Base-by-base conservation (phyloP, 192 early-diverging fungal genomes). In the Phlyctochytrium bullatum region DNA sequence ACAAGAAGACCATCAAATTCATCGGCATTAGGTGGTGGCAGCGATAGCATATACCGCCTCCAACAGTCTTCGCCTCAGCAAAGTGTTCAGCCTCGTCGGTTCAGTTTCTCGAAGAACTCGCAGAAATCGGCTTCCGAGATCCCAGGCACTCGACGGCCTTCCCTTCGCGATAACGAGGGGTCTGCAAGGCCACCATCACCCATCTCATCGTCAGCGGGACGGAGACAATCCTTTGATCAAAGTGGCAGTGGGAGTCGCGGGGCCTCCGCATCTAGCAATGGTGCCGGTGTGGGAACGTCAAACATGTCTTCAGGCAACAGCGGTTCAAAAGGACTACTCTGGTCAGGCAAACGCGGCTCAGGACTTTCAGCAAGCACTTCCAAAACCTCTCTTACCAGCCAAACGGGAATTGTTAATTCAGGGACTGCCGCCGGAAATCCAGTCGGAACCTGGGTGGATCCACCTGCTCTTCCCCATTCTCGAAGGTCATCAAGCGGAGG, bases 341-440 rank as follows among this genome's bases (percentile, higher is more conserved):
- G 40, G 40, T 6, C 10, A 47, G 40, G 40, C 6, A 20, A 20
- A 47, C 10, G 40, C 40, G 40, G 40, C 6, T 6, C 10, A 6
- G 40, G 40, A 47, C 40, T 47, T 47, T 47, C 40, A 20, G 20
- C 40, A 14, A 14, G 10, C 6, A 47, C 40, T 20, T 47, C 40
- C 40, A 47, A 47, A 47, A 47, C 40, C 40, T 47, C 40, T 47
- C 40, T 47, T 47, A 14, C 40, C 40, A 47, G 40, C 40, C 10
- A 6, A 6, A 47, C 40, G 6, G 40, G 10, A 14, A 6, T 47
- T 47, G 40, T 6, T 20, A 20, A 20, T 47, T 20, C 40, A 47
- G 40, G 40, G 20, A n/a, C n/a, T n/a, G n/a, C n/a, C n/a, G n/a
- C n/a, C n/a, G n/a, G n/a, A n/a, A n/a, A n/a, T n/a, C n/a, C n/a